phyloP scores from a whole-genome alignment of 164 flowering plant species.

The Aristolochia californica region DNA sequence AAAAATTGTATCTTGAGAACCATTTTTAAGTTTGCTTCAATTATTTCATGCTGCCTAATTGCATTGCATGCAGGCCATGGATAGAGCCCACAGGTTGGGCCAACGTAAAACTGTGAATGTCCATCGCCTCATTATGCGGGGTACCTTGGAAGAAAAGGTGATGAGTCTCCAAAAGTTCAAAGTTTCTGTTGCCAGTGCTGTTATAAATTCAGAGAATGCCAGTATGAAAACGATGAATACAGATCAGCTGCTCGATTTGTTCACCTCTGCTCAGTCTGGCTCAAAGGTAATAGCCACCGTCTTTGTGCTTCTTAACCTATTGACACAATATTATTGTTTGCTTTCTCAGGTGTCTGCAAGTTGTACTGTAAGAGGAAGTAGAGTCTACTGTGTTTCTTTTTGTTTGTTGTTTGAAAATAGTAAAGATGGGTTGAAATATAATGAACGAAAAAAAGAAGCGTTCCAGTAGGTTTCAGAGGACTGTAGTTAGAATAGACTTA shows the following conservation, averaged over 20 bases:
- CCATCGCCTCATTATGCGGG: constrained; percentile 98
- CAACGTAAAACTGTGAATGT: constrained; percentile 91
- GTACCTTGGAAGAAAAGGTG: constrained; percentile 94
- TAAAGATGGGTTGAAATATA: too few relatives aligned
- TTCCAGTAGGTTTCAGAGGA: too few relatives aligned
- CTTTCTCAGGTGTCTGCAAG: background rate
- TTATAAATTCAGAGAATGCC: constrained; percentile 92
- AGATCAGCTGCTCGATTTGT: constrained; percentile 95
- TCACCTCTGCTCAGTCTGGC: constrained; percentile 56
- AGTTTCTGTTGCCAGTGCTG: constrained; percentile 80
- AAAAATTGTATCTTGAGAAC: background rate
- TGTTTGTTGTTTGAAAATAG: too few relatives aligned
- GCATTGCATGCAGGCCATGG: constrained; percentile 74
- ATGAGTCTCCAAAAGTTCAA: constrained; percentile 97
- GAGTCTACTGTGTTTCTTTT: too few relatives aligned
- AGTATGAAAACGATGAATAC: constrained; percentile 98
- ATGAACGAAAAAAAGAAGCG: too few relatives aligned
- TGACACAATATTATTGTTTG: background rate
- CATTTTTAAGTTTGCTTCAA: too few relatives aligned
- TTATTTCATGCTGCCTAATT: background rate
- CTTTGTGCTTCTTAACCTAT: background rate
- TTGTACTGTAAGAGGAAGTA: too few relatives aligned
- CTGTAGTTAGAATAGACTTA: too few relatives aligned
- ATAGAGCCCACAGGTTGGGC: constrained; percentile 95
- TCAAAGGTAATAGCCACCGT: constrained; percentile 45